Evolutionary conservation across 2,329 filamentous ascomycete genomes (phyloP).

Genomic region (Diaporthe vexans): DNA sequence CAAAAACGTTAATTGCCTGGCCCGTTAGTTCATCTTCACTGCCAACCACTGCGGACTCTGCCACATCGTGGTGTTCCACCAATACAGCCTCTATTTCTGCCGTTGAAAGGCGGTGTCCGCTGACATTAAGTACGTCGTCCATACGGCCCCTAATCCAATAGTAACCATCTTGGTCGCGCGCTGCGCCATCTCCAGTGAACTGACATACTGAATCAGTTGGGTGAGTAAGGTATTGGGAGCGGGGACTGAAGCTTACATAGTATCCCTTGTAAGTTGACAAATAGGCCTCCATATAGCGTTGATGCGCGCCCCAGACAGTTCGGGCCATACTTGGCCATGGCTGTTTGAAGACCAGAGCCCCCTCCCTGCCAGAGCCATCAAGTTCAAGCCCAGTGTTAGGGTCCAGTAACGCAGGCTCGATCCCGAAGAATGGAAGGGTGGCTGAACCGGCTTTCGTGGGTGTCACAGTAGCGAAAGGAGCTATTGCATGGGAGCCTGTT

Average conservation of each 20-base stretch:
- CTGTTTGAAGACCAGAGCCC: constrained; percentile 96
- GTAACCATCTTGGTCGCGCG: constrained; percentile 96
- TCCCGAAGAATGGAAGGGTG: constrained; percentile 97
- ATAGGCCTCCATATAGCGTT: constrained; percentile 99
- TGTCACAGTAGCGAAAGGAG: constrained; percentile 91
- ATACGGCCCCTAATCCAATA: constrained; percentile 99
- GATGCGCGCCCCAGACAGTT: constrained; percentile 97
- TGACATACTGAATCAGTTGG: constrained; percentile 50
- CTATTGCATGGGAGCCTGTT: constrained; percentile 96
- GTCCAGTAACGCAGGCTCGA: constrained; percentile 97
- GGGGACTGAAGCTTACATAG: constrained; percentile 78
- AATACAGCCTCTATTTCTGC: constrained; percentile 98
- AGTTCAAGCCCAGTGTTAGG: constrained; percentile 95
- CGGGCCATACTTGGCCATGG: constrained; percentile 98
- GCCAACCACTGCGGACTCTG: constrained; percentile 95
- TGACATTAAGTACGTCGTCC: constrained; percentile 98
- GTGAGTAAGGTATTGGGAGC: background rate
- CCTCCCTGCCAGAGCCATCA: constrained; percentile 95
- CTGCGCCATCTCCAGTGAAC: constrained; percentile 95
- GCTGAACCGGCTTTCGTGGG: constrained; percentile 97
- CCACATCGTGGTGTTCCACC: constrained; percentile 89
- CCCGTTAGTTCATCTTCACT: constrained; percentile 94
- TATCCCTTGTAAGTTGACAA: constrained; percentile 97
- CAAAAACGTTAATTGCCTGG: constrained; percentile 97
- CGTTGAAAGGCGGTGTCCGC: constrained; percentile 94